Base-by-base conservation (phyloP, 1,284 basidiomycete genomes). In the Ustilago vetiveriae region DNA sequence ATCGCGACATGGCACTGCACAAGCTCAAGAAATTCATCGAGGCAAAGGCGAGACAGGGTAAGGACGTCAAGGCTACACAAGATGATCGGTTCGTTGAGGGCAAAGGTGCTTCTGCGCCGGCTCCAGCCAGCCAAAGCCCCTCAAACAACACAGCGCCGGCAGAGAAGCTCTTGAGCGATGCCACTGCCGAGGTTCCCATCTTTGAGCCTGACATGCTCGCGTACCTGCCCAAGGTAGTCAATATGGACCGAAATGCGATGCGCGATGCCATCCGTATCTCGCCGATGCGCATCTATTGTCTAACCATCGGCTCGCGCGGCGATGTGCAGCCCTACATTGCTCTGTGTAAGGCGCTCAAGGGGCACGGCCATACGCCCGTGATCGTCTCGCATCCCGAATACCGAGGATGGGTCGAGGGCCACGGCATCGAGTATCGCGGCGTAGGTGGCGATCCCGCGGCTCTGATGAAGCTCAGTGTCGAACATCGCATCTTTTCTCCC, bases 321-420 rank as follows among this genome's bases (percentile, higher is more conserved):
- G 86, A 86, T 58, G 85, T 86, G 26, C 86, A 86, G 72, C 86
- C 86, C 19, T 86, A 86, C 71, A 86, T 87, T 56, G 85, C 86
- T 2, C 78, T 87, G 29, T 84, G 83, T 84, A 83, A 83, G 83
- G 67, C 85, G 10, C 65, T 79, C 37, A 68, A 76, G 53, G 38
- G 55, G 47, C 56, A 87, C 58, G 86, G 86, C 0, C 88, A 89
- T 70, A 80, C 79, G n/a, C 84, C 85, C 17, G 86, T 85, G 7
- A 88, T 89, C 45, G 86, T 88, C 7, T 88, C 88, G 13, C 88
- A 89, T 79, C 84, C 84, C 58, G 88, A 89, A 75, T 89, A 88
- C 77, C 86, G 86, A 73, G 74, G 73, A 4, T 88, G 87, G 87
- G 83, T 88, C 30, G 84, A 87, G 70, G 55, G 65, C 2, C 54